Evolutionary conservation across 139 green algal genomes (phyloP).

Genomic region (Pseudopediastrum boryanum): DNA sequence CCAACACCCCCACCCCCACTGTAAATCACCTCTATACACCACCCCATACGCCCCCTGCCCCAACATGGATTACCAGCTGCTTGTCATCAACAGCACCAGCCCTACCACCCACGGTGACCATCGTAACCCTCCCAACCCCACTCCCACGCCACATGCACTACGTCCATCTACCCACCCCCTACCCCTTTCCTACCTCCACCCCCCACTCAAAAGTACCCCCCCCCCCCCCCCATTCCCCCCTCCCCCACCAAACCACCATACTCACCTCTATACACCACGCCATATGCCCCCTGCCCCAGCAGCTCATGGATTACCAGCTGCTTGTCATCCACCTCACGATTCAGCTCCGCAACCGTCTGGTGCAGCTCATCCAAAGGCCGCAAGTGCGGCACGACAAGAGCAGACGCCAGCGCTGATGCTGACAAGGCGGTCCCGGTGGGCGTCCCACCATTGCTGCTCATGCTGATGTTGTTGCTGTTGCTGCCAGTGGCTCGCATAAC

Average conservation of each 20-base stretch:
- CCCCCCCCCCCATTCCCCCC: too few species aligned
- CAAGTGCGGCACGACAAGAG: too few species aligned
- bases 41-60: too few species aligned
- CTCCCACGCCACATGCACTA: too few species aligned
- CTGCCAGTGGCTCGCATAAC: too few species aligned
- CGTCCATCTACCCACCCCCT: not conserved
- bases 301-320: not conserved
- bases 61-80: too few species aligned
- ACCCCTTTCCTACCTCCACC: not conserved
- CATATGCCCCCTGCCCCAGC: slow-evolving; percentile 2
- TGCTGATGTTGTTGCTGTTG: too few species aligned
- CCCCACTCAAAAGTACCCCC: not conserved
- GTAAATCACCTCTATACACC: too few species aligned
- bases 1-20: too few species aligned
- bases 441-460: too few species aligned
- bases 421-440: too few species aligned
- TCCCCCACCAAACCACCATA: not conserved
- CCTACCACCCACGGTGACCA: not conserved
- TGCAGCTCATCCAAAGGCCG: not conserved
- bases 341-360: not conserved
- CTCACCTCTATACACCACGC: not conserved
- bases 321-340: not conserved
- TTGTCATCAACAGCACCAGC: not conserved
- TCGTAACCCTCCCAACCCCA: not conserved
- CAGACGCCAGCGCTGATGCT: too few species aligned